Percentiles rank a stretch among this genome's conserved stretches.
Conservation (phyloP, 768 basidiomycete genomes). For the Rhodotorula kratochvilovae region DNA sequence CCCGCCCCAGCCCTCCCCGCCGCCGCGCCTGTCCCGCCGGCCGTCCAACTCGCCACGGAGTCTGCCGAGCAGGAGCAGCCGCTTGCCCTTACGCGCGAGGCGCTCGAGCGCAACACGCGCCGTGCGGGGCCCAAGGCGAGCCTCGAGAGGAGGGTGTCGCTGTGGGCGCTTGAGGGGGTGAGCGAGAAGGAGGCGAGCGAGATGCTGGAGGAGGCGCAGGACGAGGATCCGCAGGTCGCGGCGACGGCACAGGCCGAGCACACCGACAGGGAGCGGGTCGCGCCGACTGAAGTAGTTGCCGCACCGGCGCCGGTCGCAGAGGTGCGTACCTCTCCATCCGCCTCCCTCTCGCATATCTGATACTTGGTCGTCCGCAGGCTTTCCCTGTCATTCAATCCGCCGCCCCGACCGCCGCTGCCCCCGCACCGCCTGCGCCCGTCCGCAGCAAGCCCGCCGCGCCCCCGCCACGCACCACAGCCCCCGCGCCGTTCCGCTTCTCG, state of each 20-base stretch:
- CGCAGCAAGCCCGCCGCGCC: not conserved
- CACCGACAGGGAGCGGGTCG: too few relatives aligned
- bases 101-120: slow-evolving; percentile 19
- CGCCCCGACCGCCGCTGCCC: too few relatives aligned
- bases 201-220: not conserved
- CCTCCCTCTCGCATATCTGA: too few relatives aligned
- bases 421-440: too few relatives aligned
- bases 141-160: slow-evolving; percentile 14
- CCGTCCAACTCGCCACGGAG: too few relatives aligned
- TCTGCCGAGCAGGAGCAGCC: too few relatives aligned
- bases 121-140: not conserved
- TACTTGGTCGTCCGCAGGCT: too few relatives aligned
- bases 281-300: not conserved
- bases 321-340: not conserved
- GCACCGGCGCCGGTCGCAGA: too few relatives aligned
- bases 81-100: slow-evolving; percentile 10
- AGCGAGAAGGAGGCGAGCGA: not conserved
- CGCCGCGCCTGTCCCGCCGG: too few relatives aligned
- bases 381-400: too few relatives aligned
- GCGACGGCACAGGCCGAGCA: not conserved
- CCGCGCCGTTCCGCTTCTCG: not conserved
- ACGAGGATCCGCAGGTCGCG: not conserved
- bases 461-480: not conserved
- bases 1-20: too few relatives aligned
- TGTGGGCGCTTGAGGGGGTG: slow-evolving; percentile 5